These are phyloP conservation scores for Yarrowia keelungensis DNA, from an alignment of 805 yeast genomes.

Conservation along the genomic window DNA sequence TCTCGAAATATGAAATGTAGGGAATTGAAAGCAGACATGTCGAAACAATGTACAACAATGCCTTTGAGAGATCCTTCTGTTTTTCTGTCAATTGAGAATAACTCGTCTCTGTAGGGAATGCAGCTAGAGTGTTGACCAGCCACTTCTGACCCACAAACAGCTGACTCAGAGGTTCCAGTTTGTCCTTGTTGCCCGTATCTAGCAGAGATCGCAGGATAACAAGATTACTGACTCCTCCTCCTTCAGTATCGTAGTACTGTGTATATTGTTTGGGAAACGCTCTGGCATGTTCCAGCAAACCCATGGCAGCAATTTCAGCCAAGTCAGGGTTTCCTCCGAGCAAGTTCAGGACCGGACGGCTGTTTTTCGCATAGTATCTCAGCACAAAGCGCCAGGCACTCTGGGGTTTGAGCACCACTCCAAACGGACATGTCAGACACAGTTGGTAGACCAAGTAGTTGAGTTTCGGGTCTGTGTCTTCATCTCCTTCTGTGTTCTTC, in stretches of 20 bases:
- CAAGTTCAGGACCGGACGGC: slow-evolving; percentile 22
- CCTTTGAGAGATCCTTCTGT: slow-evolving; percentile 14
- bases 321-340: slow-evolving; percentile 31
- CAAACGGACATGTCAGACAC: slow-evolving; percentile 28
- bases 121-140: slow-evolving; percentile 28
- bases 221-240: not conserved
- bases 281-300: slow-evolving; percentile 14
- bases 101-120: slow-evolving; percentile 16
- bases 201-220: slow-evolving; percentile 4
- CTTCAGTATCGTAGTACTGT: not conserved
- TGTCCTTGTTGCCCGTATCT: slow-evolving; percentile 13
- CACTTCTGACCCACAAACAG: slow-evolving; percentile 34
- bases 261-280: slow-evolving; percentile 9
- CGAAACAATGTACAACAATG: slow-evolving; percentile 17
- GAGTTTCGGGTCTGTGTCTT: slow-evolving; percentile 18
- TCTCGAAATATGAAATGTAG: slow-evolving; percentile 19
- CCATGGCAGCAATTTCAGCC: slow-evolving; percentile 27
- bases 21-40: slow-evolving; percentile 32
- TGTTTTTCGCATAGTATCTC: slow-evolving; percentile 12
- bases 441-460: slow-evolving; percentile 9
- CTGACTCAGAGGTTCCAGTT: slow-evolving; percentile 31
- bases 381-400: slow-evolving; percentile 31
- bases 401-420: slow-evolving; percentile 29
- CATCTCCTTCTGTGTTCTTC: slow-evolving; percentile 3
- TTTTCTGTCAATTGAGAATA: slow-evolving; percentile 8